These are phyloP conservation scores for Aspergillus sclerotialis DNA, from an alignment of 2,329 filamentous ascomycete species.

Conservation along the genomic window DNA sequence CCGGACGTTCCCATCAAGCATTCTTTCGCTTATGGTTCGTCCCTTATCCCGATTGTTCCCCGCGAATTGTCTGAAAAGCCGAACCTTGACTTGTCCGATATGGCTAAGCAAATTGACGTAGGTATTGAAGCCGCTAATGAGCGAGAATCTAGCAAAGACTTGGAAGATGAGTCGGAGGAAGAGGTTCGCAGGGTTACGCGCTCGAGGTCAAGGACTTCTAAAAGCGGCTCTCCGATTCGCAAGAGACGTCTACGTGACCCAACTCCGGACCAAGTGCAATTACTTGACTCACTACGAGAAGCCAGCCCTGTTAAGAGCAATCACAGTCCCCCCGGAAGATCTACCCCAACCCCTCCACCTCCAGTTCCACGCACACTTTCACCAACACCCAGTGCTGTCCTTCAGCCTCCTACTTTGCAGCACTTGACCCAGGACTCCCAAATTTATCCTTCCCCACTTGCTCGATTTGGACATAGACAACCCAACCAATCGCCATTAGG, in stretches of 20 bases:
- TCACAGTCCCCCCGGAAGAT: slow-evolving; percentile 7
- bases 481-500: slow-evolving; percentile 6
- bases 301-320: slow-evolving; percentile 11
- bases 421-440: slow-evolving; percentile 12
- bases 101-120: slow-evolving; percentile 28
- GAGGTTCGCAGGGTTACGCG: slow-evolving; percentile 10
- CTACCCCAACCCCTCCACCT: slow-evolving; percentile 27
- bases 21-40: slow-evolving; percentile 36
- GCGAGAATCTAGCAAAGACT: slow-evolving; percentile 13
- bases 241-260: slow-evolving; percentile 22
- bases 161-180: slow-evolving; percentile 6
- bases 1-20: slow-evolving; percentile 32
- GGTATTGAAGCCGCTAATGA: slow-evolving; percentile 17
- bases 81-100: slow-evolving; percentile 21
- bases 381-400: slow-evolving; percentile 22
- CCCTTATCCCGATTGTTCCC: slow-evolving; percentile 27
- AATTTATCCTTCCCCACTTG: slow-evolving; percentile 24
- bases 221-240: slow-evolving; percentile 10
- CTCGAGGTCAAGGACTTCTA: slow-evolving; percentile 6
- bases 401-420: slow-evolving; percentile 14
- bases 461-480: slow-evolving; percentile 9
- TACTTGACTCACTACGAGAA: slow-evolving; percentile 21
- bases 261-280: slow-evolving; percentile 27
- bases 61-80: slow-evolving; percentile 24
- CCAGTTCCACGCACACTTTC: slow-evolving; percentile 27